These are phyloP conservation scores for Termitomyces sp. DNA, from an alignment of 768 basidiomycete species.

Conservation along the genomic window DNA sequence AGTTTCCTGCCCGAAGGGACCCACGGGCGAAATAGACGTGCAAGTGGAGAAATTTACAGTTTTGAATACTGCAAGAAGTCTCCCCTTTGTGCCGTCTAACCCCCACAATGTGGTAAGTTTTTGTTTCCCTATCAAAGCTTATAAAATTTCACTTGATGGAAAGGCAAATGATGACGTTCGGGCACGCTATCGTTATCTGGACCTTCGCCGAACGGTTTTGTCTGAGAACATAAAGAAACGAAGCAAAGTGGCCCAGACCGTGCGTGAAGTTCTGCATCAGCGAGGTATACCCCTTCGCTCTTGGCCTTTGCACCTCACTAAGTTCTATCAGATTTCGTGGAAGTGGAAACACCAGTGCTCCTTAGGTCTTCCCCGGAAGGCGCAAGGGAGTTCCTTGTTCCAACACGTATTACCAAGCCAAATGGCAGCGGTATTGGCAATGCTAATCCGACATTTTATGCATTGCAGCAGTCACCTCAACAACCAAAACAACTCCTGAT, in stretches of 20 bases:
- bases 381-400: conserved; percentile 91
- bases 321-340: conserved; percentile 67
- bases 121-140: background rate
- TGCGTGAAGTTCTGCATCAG: conserved; percentile 70
- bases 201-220: conserved; percentile 74
- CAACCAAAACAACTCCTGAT: conserved; percentile 94
- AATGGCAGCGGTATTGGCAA: conserved; percentile 16
- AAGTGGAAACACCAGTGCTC: conserved; percentile 91
- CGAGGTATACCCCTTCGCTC: conserved; percentile 44
- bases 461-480: conserved; percentile 92
- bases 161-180: conserved; percentile 87
- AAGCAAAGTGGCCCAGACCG: conserved; percentile 75
- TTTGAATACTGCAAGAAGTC: conserved; percentile 72
- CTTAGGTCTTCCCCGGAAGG: conserved; percentile 93
- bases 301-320: conserved; percentile 10
- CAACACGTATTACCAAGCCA: conserved; percentile 53
- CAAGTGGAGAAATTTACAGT: conserved; percentile 65
- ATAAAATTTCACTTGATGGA: conserved; percentile 10
- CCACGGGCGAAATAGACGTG: conserved; percentile 79
- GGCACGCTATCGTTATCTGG: conserved; percentile 82
- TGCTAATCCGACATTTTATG: conserved; percentile 63
- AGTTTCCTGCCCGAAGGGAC: conserved; percentile 35
- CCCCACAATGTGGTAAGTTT: conserved; percentile 65
- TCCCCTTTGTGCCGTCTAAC: conserved; percentile 89
- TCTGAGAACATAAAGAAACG: conserved; percentile 79